Evolutionary conservation across 805 yeast species (phyloP).

Genomic region (Saccharomycopsis fodiens): DNA sequence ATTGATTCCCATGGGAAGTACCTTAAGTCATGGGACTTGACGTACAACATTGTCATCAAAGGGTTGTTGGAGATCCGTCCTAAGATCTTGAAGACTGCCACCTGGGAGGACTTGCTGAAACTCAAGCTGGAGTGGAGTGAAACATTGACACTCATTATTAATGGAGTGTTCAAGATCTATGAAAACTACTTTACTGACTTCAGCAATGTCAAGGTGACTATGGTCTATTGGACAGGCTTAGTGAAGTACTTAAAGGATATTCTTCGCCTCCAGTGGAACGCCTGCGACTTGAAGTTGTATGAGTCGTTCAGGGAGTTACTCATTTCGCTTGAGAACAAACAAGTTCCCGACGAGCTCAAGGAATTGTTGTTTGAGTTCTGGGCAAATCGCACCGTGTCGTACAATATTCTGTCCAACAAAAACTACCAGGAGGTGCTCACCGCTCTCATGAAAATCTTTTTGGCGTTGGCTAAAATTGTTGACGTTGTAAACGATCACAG

Average conservation of each 20-base stretch:
- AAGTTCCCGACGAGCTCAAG: constrained; percentile 29
- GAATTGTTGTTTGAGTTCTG: constrained; percentile 44
- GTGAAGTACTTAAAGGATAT: constrained; percentile 40
- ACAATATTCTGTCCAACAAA: constrained; percentile 32
- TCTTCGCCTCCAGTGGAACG: constrained; percentile 38
- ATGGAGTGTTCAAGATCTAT: constrained; percentile 60
- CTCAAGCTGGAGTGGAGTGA: constrained; percentile 43
- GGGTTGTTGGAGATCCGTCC: constrained; percentile 32
- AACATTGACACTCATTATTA: constrained; percentile 50
- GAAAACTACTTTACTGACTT: constrained; percentile 41
- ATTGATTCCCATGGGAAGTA: constrained; percentile 60
- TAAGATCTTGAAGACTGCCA: constrained; percentile 21
- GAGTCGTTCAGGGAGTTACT: constrained; percentile 44
- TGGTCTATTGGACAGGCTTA: constrained; percentile 49
- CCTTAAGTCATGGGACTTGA: constrained; percentile 59
- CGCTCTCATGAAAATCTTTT: constrained; percentile 47
- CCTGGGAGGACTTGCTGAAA: constrained; percentile 14
- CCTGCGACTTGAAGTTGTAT: constrained; percentile 49
- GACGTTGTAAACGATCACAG: constrained; percentile 28
- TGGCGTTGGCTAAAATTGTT: constrained; percentile 36
- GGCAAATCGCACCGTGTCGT: constrained; percentile 37
- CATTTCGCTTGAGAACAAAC: constrained; percentile 24
- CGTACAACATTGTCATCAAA: constrained; percentile 55
- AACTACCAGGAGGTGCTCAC: constrained; percentile 55
- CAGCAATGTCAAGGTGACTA: constrained; percentile 21